Evolutionary conservation across 2,329 filamentous ascomycete species (phyloP).

Genomic region (Xylaria sp.): DNA sequence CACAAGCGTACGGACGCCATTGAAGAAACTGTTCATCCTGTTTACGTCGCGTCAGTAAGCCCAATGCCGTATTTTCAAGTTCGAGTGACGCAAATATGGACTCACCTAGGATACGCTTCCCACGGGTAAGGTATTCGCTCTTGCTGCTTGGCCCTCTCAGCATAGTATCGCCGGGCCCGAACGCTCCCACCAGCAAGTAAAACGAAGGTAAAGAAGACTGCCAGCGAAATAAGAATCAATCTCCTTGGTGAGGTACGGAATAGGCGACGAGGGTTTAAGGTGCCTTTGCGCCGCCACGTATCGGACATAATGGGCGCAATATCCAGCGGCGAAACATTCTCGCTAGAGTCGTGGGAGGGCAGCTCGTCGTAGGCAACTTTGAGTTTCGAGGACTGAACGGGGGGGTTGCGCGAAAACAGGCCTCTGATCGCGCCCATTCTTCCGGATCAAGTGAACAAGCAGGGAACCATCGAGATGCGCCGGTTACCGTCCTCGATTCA

Average conservation of each 20-base stretch:
- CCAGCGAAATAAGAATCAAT: constrained; percentile 24
- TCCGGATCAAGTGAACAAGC: not conserved
- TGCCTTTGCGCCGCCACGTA: constrained; percentile 23
- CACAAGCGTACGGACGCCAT: constrained; percentile 34
- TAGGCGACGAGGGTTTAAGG: constrained; percentile 19
- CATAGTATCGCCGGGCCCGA: constrained; percentile 23
- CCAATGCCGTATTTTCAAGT: not conserved
- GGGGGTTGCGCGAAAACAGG: constrained; percentile 25
- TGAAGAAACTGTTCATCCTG: constrained; percentile 34
- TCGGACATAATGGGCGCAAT: constrained; percentile 25
- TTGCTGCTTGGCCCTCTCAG: constrained; percentile 10
- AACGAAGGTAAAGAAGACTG: constrained; percentile 25
- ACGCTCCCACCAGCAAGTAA: constrained; percentile 26
- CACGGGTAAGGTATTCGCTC: constrained; percentile 31
- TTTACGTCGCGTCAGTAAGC: constrained; percentile 10
- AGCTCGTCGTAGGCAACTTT: constrained; percentile 28
- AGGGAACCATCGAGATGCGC: constrained; percentile 7
- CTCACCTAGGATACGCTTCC: constrained; percentile 32
- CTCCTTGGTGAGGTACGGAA: constrained; percentile 31
- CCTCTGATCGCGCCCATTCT: constrained; percentile 27
- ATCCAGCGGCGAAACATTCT: constrained; percentile 20
- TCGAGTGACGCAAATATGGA: constrained; percentile 1
- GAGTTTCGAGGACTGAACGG: constrained; percentile 16
- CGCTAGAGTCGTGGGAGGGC: constrained; percentile 30
- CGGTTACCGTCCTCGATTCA: constrained; percentile 14